These are phyloP conservation scores for Trichodelitschia bisporula DNA, from an alignment of 495 filamentous ascomycete species.

Conservation along the genomic window DNA sequence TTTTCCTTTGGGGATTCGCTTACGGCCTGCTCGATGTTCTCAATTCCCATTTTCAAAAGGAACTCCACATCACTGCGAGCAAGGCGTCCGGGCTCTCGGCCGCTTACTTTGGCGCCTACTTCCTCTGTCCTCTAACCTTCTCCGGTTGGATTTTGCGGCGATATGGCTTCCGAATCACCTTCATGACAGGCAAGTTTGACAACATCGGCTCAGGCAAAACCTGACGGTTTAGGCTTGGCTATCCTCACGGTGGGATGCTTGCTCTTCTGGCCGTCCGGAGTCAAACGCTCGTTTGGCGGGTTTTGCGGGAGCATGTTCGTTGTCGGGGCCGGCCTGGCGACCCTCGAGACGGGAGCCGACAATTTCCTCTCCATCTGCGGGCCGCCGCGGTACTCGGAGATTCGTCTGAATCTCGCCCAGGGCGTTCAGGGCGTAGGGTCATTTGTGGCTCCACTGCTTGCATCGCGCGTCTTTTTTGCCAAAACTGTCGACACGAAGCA, in stretches of 20 bases:
- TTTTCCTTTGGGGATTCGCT: constrained; percentile 26
- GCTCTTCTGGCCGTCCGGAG: constrained; percentile 32
- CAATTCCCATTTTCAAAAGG: constrained; percentile 27
- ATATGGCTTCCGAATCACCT: constrained; percentile 35
- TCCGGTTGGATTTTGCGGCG: constrained; percentile 40
- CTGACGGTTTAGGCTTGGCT: constrained; percentile 19
- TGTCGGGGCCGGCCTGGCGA: constrained; percentile 41
- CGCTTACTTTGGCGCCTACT: constrained; percentile 31
- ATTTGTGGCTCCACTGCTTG: constrained; percentile 38
- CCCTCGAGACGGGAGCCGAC: constrained; percentile 51
- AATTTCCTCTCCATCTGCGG: constrained; percentile 47
- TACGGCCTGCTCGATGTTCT: constrained; percentile 28
- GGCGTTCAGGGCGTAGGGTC: constrained; percentile 43
- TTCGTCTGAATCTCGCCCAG: constrained; percentile 44
- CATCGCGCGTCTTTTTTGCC: constrained; percentile 42
- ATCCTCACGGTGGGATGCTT: constrained; percentile 38
- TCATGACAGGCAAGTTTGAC: constrained; percentile 17
- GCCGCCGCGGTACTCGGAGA: constrained; percentile 39
- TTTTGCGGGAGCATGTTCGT: constrained; percentile 49
- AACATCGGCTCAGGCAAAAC: background rate
- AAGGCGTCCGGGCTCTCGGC: constrained; percentile 22
- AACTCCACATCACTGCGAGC: constrained; percentile 20
- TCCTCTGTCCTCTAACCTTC: constrained; percentile 38
- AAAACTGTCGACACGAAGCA: constrained; percentile 23
- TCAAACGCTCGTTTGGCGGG: constrained; percentile 38